Evolutionary conservation across 306 rosid genomes (phyloP), one percentile per base, ranked within the genome.

Genomic region (Dicorynia guianensis): DNA sequence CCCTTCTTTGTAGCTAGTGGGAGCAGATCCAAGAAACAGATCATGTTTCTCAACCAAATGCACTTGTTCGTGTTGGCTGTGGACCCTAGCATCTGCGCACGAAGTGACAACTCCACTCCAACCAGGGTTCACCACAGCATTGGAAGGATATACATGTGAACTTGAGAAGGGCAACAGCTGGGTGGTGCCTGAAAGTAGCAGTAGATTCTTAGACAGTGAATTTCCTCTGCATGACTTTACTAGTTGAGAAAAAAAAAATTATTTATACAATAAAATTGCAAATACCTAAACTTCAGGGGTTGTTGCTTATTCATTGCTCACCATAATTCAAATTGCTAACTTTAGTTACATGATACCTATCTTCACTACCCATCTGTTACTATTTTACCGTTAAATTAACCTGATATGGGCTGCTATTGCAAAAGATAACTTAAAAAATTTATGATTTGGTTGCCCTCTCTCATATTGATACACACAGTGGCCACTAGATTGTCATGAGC

Each of bases 101-200:
- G 94, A 34, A 62, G 82, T 75, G 52, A 80, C 81, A 63, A 74
- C 76, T 8, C 84, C 87, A 15, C 71, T 72, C 96, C 96, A 90
- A n/a, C 58, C 44, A 30, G 92, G 85, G 81, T 78, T 89, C 77
- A 85, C 70, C 65, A 85, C 57, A 15, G 77, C 52, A 58, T 85
- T 70, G 44, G 93, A 83, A 19, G 96, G 87, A 76, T 88, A 88
- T 3, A 82, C 84, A 25, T 85, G 87, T 59, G 97, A 74, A 76
- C 83, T 72, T 47, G 97, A 69, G 67, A 92, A 85, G 7, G 97
- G 88, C 19, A 87, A 33, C 76, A 92, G 52, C 17, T 84, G 97
- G 18, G 88, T 82, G 18, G 88, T 82, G n/a, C 97, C 99, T 92
- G 94, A 76, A 30, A 58, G 2, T 39, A 25, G 0, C n/a, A 38